These are phyloP conservation scores for Leccinum boreale DNA, from an alignment of 768 basidiomycete species.

Conservation along the genomic window DNA sequence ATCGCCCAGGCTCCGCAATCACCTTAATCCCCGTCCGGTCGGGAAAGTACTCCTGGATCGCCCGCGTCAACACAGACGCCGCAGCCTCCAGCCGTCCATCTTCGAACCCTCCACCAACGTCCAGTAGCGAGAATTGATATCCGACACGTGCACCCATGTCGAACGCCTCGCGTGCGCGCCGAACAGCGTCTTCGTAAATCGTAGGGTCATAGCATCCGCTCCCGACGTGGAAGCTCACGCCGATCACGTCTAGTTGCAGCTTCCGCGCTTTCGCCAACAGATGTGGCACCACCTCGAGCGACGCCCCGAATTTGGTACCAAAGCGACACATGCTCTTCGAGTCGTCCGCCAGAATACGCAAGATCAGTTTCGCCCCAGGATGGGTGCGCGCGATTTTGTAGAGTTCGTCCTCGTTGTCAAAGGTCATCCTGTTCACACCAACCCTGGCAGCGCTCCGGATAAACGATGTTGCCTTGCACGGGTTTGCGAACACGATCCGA, in stretches of 20 bases:
- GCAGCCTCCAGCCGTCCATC: slow-evolving; percentile 80
- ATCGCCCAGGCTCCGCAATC: slow-evolving; percentile 95
- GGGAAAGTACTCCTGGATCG: slow-evolving; percentile 80
- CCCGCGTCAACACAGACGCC: slow-evolving; percentile 62
- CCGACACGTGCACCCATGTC: slow-evolving; percentile 82
- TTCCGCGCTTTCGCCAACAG: slow-evolving; percentile 78
- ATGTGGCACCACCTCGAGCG: slow-evolving; percentile 72
- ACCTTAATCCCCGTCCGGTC: slow-evolving; percentile 64
- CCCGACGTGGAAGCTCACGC: slow-evolving; percentile 97
- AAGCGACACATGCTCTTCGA: slow-evolving; percentile 91
- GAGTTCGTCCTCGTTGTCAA: slow-evolving; percentile 96
- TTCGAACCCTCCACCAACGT: slow-evolving; percentile 97
- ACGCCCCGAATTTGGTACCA: slow-evolving; percentile 95
- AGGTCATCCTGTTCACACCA: slow-evolving; percentile 93
- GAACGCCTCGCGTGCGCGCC: slow-evolving; percentile 78
- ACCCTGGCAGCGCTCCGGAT: slow-evolving; percentile 77
- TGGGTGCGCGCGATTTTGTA: slow-evolving; percentile 85
- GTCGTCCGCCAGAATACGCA: slow-evolving; percentile 98
- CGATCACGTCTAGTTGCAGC: slow-evolving; percentile 81
- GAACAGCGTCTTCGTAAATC: slow-evolving; percentile 87
- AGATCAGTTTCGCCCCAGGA: slow-evolving; percentile 79
- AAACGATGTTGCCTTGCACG: slow-evolving; percentile 95
- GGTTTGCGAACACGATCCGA: slow-evolving; percentile 96
- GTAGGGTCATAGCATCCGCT: slow-evolving; percentile 93
- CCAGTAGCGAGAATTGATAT: slow-evolving; percentile 79